Evolutionary conservation across 2,329 filamentous ascomycete species (phyloP), one percentile per base, ranked within the genome.

Genomic region (Cytospora schulzeri): DNA sequence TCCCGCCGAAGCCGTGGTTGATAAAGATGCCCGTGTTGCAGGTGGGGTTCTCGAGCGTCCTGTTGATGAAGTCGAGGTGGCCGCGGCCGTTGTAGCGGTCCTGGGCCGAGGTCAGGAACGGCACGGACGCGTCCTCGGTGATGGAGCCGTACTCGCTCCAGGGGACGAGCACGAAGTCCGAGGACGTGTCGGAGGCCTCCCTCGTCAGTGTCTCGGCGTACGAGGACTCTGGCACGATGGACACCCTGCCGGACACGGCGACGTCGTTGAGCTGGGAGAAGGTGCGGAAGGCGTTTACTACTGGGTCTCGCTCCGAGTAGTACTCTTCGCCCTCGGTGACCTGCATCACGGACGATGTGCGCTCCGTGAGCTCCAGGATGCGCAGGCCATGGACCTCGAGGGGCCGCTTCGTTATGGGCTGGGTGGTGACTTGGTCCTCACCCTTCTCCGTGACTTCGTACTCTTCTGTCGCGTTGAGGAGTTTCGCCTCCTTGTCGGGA

Each of bases 271-370:
- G 85, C 68, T 91, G 90, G 1, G 92, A 92, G 70, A 97, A 93
- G 0, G 92, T 92, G 56, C 91, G 87, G 83, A 97, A 97, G 0
- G 92, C 91, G 73, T 96, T 97, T 62, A 97, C 87, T 4, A 98
- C 89, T 0, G 94, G 92, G 71, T 98, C 94, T 71, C 69, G 73
- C 19, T 85, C 84, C 8, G 85, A 81, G 29, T 85, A 85, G 66
- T 88, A 84, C 57, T 95, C 91, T 48, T 93, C 90, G 3, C 89
- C 83, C 72, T 96, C 92, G 0, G 92, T 89, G 14, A 96, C 92
- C 70, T 92, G 90, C 94, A 98, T 98, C 70, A 97, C 94, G 22
- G 93, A 93, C 0, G 94, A 97, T 51, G 92, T 91, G 83, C 94
- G 92, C 71, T 97, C 93, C 0, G 92, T 96, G 15, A 98, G 85